Conservation (phyloP, 1,284 basidiomycete species). For the Trichosporon sp. region DNA sequence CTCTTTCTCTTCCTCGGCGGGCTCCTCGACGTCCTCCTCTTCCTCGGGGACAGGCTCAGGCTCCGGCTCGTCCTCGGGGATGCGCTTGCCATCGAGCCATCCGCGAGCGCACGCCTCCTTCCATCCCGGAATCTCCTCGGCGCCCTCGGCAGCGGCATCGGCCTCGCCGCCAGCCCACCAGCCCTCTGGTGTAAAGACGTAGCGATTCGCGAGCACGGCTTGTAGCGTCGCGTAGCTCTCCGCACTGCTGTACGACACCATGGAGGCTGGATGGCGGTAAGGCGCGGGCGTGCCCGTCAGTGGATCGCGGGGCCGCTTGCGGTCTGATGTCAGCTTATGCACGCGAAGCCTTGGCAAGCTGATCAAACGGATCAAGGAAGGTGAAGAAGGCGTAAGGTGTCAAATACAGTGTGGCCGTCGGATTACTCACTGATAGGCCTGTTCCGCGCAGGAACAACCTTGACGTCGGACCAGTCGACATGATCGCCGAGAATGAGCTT, state of each 20-base stretch:
- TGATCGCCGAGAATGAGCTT: slow-evolving; percentile 50
- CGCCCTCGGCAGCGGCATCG: slow-evolving; percentile 32
- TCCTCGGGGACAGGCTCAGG: slow-evolving; percentile 8
- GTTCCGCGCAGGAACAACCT: slow-evolving; percentile 46
- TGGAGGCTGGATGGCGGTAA: slow-evolving; percentile 50
- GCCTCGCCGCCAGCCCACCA: slow-evolving; percentile 40
- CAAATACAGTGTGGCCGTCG: too few relatives aligned
- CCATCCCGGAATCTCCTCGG: slow-evolving; percentile 35
- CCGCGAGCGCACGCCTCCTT: slow-evolving; percentile 30
- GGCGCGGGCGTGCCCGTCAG: slow-evolving; percentile 50
- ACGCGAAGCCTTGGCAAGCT: too few relatives aligned
- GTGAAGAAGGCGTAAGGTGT: too few relatives aligned
- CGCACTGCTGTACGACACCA: slow-evolving; percentile 47
- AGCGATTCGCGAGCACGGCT: slow-evolving; percentile 29
- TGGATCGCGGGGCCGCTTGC: slow-evolving; percentile 45
- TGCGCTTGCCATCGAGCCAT: slow-evolving; percentile 28
- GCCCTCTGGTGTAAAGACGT: slow-evolving; percentile 30
- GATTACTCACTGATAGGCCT: slow-evolving; percentile 45
- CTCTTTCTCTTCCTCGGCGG: slow-evolving; percentile 10
- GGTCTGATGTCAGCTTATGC: slow-evolving; percentile 29
- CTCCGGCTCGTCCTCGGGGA: slow-evolving; percentile 14
- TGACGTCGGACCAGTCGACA: slow-evolving; percentile 47
- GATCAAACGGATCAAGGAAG: too few relatives aligned
- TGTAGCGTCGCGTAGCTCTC: slow-evolving; percentile 47
- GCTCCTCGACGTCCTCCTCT: slow-evolving; percentile 14